These are phyloP conservation scores for Trichoderma hamatum DNA, from an alignment of 2,329 filamentous ascomycete genomes.

Conservation along the genomic window DNA sequence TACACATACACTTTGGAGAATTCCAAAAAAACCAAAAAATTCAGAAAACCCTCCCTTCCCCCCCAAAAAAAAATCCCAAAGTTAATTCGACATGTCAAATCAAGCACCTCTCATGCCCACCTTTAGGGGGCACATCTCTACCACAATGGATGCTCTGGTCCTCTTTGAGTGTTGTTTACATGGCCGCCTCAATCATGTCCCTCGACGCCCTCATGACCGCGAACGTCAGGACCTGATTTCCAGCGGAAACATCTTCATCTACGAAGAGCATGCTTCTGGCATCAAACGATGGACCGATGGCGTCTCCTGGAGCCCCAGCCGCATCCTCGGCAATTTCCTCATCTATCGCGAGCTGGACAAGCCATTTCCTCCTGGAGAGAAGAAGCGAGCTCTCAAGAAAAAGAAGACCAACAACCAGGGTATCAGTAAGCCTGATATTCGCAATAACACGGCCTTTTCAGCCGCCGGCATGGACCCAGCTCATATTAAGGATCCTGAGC, in stretches of 20 bases:
- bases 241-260: slow-evolving; percentile 87
- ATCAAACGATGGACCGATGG: slow-evolving; percentile 96
- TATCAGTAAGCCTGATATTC: slow-evolving; percentile 42
- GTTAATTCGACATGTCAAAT: slow-evolving; percentile 34
- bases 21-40: background rate
- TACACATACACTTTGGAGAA: background rate
- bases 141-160: slow-evolving; percentile 74
- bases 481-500: slow-evolving; percentile 38
- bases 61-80: background rate
- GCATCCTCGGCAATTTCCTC: slow-evolving; percentile 81
- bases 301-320: slow-evolving; percentile 85
- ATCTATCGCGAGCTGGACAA: slow-evolving; percentile 82
- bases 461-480: slow-evolving; percentile 28
- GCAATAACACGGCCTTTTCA: slow-evolving; percentile 30
- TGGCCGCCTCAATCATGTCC: slow-evolving; percentile 72
- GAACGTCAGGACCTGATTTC: slow-evolving; percentile 77
- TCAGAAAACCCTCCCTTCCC: too few species aligned
- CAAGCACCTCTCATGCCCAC: slow-evolving; percentile 58
- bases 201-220: slow-evolving; percentile 82
- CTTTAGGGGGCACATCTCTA: slow-evolving; percentile 67
- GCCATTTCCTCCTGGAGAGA: slow-evolving; percentile 78
- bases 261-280: slow-evolving; percentile 85
- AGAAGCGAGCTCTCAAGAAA: slow-evolving; percentile 80
- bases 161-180: slow-evolving; percentile 78
- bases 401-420: slow-evolving; percentile 46